Conservation (phyloP, 768 basidiomycete genomes). For the Tricholomella constricta region DNA sequence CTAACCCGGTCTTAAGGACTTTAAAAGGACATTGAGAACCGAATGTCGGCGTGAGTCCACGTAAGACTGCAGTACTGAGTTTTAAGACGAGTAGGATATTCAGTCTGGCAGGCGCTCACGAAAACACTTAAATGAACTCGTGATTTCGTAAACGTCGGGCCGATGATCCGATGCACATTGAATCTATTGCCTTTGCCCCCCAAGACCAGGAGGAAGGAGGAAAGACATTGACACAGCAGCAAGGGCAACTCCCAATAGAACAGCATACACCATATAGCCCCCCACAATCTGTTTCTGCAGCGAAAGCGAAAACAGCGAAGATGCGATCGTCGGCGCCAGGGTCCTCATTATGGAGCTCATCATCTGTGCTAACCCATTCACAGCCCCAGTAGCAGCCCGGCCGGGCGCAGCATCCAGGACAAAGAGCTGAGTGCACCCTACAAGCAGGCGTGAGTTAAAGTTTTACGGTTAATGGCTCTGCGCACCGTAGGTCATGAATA, state of each 20-base stretch:
- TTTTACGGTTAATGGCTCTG: neutral
- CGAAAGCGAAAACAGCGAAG: conserved; percentile 19
- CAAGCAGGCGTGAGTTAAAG: neutral
- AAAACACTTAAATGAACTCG: neutral
- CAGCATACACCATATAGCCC: conserved; percentile 17
- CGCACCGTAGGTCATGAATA: conserved; percentile 40
- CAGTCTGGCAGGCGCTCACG: neutral
- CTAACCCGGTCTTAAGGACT: neutral
- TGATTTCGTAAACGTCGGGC: neutral
- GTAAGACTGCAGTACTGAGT: neutral
- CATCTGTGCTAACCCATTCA: conserved; percentile 59
- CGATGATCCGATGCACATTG: neutral
- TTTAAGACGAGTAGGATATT: neutral
- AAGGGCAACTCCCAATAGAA: conserved; percentile 13
- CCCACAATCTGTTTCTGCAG: conserved; percentile 15
- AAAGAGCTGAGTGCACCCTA: conserved; percentile 15
- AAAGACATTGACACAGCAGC: conserved; percentile 7
- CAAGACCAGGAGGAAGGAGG: conserved; percentile 9
- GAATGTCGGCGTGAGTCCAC: too few relatives aligned
- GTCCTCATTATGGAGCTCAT: conserved; percentile 47
- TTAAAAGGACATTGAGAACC: neutral
- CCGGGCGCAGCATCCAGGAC: conserved; percentile 17
- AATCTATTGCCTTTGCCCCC: neutral
- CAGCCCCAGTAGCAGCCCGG: conserved; percentile 26
- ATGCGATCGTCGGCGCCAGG: conserved; percentile 46